These are phyloP conservation scores for Alisma plantagoaquatica DNA, from an alignment of 106 monocot genomes.

Conservation along the genomic window DNA sequence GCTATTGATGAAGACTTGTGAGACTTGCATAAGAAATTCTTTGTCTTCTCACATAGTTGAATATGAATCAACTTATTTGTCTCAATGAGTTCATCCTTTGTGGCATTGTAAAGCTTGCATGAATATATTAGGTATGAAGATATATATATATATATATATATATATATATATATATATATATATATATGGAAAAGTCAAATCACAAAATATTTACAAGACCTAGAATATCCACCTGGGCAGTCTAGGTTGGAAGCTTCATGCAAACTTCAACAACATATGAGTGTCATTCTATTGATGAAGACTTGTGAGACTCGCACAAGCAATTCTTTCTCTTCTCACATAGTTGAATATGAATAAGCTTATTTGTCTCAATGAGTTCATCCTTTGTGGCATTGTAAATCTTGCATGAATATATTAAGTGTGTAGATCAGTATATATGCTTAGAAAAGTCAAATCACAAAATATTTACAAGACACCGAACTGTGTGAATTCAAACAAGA, in stretches of 20 bases:
- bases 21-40: constrained; percentile 26
- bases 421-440: not conserved
- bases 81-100: constrained; percentile 71
- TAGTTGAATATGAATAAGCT: too few species aligned
- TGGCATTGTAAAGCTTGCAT: constrained; percentile 71
- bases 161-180: too few species aligned
- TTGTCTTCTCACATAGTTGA: constrained; percentile 27
- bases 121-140: too few species aligned
- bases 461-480: not conserved
- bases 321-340: too few species aligned
- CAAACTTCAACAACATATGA: constrained; percentile 68
- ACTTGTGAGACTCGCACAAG: too few species aligned
- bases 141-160: too few species aligned
- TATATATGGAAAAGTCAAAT: too few species aligned
- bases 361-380: constrained; percentile 70
- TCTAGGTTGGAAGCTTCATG: constrained; percentile 78
- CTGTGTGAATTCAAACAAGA: not conserved
- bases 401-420: too few species aligned
- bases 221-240: constrained; percentile 87
- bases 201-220: too few species aligned
- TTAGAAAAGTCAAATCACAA: too few species aligned
- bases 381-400: constrained; percentile 72
- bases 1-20: constrained; percentile 52
- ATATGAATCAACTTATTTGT: constrained; percentile 56
- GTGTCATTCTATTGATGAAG: too few species aligned